Conservation (phyloP, 805 yeast genomes). For the Saccharomycopsis fodiens region DNA sequence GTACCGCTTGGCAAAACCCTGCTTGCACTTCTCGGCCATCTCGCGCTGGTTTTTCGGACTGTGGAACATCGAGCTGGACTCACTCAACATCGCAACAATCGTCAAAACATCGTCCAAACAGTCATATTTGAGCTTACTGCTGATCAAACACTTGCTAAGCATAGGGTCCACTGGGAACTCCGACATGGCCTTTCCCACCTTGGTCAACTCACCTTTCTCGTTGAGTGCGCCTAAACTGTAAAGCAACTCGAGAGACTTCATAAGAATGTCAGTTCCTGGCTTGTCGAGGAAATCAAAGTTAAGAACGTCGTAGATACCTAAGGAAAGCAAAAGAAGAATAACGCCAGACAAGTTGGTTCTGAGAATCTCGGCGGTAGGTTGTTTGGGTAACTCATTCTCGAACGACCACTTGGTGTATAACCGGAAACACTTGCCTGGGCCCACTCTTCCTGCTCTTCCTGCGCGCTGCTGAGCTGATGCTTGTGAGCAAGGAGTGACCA, state of each 20-base stretch:
- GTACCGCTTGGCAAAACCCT: constrained; percentile 38
- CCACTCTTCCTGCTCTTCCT: constrained; percentile 97
- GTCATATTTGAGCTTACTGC: constrained; percentile 41
- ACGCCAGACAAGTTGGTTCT: constrained; percentile 75
- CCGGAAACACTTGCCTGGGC: constrained; percentile 92
- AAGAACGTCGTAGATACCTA: constrained; percentile 78
- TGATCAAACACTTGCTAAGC: constrained; percentile 66
- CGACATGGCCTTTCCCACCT: constrained; percentile 77
- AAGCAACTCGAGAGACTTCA: constrained; percentile 71
- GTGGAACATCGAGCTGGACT: constrained; percentile 60
- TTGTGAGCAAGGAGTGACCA: constrained; percentile 81
- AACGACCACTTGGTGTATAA: constrained; percentile 81
- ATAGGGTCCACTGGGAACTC: constrained; percentile 90
- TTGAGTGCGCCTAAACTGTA: constrained; percentile 84
- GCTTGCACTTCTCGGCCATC: constrained; percentile 57
- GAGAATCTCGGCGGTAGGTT: constrained; percentile 88
- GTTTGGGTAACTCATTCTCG: constrained; percentile 64
- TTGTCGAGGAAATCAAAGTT: constrained; percentile 88
- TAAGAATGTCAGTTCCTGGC: constrained; percentile 67
- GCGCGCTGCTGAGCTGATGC: constrained; percentile 97
- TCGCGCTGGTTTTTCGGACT: constrained; percentile 62
- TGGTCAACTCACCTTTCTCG: constrained; percentile 69
- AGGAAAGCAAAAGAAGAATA: constrained; percentile 64
- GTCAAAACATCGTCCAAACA: constrained; percentile 67
- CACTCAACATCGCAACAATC: constrained; percentile 78